phyloP scores from a whole-genome alignment of 164 flowering plant genomes.

The Sedum album region DNA sequence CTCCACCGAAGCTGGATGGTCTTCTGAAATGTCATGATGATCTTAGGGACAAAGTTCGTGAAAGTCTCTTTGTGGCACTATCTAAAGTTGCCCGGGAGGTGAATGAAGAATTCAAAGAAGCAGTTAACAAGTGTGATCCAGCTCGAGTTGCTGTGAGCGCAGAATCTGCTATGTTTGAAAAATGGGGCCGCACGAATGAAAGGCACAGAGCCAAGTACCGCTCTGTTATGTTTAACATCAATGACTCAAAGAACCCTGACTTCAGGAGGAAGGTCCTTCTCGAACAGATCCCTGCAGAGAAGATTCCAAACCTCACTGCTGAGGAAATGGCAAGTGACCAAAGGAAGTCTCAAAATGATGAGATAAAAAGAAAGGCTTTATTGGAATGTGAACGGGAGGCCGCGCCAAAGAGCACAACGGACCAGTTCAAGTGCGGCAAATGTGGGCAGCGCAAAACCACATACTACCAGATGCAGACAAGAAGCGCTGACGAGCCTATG shows the following conservation, averaged over 20 bases:
- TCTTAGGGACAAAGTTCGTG: constrained; percentile 65
- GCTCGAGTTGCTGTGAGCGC: constrained; percentile 62
- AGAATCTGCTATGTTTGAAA: constrained; percentile 76
- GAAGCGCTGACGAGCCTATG: too few species aligned
- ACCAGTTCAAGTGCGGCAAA: too few species aligned
- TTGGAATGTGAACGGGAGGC: too few species aligned
- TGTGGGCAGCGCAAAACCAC: too few species aligned
- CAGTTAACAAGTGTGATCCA: constrained; percentile 60
- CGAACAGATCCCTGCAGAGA: constrained; percentile 59
- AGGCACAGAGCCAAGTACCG: constrained; percentile 69
- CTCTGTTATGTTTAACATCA: constrained; percentile 81
- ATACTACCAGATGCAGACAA: too few species aligned
- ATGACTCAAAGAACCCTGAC: constrained; percentile 81
- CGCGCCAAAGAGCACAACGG: too few species aligned
- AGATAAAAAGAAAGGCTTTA: too few species aligned
- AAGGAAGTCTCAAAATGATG: too few species aligned
- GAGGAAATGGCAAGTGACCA: constrained; percentile 97
- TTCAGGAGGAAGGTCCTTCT: constrained; percentile 75
- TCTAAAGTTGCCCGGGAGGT: constrained; percentile 55
- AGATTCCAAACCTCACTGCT: constrained; percentile 45
- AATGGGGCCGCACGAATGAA: constrained; percentile 64
- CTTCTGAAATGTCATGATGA: constrained; percentile 62
- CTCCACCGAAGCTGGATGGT: constrained; percentile 63
- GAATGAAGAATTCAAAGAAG: constrained; percentile 35
- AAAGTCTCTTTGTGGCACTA: constrained; percentile 62